Base-by-base conservation (phyloP, 257 asterid species). In the Nicotiana knightiana region DNA sequence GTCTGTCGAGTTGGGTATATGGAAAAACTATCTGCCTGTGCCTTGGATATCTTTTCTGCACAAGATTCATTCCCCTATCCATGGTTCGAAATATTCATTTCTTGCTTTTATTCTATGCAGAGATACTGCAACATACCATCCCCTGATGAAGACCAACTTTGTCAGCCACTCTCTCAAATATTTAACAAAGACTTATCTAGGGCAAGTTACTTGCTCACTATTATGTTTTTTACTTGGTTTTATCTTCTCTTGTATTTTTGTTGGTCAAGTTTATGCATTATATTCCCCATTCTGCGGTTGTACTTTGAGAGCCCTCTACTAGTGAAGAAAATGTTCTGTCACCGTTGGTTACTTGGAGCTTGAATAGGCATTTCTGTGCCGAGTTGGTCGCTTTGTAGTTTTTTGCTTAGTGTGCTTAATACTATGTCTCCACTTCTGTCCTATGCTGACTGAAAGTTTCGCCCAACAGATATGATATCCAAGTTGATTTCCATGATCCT, bases 131-230 rank as follows among this genome's bases (percentile, higher is more conserved):
- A 87, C 77, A 67, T 88, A 89, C 83, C 89, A 82, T n/a, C 94
- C 92, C 57, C 86, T 90, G 78, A 88, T 86, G 91, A 91, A 89
- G 84, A 91, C 93, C 64, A 91, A 91, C 84, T 88, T 89, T 5
- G 89, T 83, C 51, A 89, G 94, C 86, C 90, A 89, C 90, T 87
- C 94, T 2, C 89, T 91, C 71, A 91, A 88, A 83, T 87, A 91
- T 83, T 91, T 89, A 17, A 83, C 85, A 70, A 88, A 88, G 87
- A 88, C 90, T 57, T 87, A 80, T 88, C 91, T 91, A 2, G 90
- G 93, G 94, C 81, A 87, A 89, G 92, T 87, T 57, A 62, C 84
- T 48, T 80, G 63, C 81, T 15, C 16, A 53, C 18, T 30, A 58
- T 39, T 10, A 54, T 24, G 16, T 58, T 61, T 81, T 39, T 32